These are phyloP conservation scores for Pyricularia sp. DNA, from an alignment of 2,329 filamentous ascomycete species.

Conservation along the genomic window DNA sequence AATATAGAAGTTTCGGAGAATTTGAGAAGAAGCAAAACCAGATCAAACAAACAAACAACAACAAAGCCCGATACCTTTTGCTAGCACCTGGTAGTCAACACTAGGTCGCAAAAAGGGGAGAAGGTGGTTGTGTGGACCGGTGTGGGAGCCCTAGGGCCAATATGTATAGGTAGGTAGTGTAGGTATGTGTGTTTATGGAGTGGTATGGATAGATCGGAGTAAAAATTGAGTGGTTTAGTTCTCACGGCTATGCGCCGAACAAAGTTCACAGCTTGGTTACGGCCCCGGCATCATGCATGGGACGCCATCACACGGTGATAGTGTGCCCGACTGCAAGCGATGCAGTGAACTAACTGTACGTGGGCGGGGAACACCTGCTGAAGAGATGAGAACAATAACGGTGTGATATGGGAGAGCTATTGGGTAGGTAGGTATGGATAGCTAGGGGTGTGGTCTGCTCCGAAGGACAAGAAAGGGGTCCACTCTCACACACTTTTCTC, in stretches of 20 bases:
- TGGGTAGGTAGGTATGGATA: not conserved
- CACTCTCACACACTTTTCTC: not conserved
- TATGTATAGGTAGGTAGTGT: slow-evolving; percentile 3
- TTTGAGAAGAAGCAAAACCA: not conserved
- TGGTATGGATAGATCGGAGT: not conserved
- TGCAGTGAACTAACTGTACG: not conserved
- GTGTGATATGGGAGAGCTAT: not conserved
- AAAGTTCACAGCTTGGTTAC: slow-evolving; percentile 1
- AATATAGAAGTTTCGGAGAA: not conserved
- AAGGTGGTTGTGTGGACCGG: slow-evolving; percentile 3
- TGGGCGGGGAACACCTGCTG: not conserved
- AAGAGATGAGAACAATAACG: not conserved
- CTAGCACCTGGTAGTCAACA: not conserved
- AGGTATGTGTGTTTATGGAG: not conserved
- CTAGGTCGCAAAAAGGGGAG: slow-evolving; percentile 3
- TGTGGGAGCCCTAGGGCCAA: not conserved
- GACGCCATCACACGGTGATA: slow-evolving; percentile 4
- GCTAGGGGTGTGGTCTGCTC: not conserved
- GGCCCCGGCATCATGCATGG: slow-evolving; percentile 5
- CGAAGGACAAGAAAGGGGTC: not conserved
- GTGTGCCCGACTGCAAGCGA: slow-evolving; percentile 1
- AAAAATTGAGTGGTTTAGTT: not conserved
- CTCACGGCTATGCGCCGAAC: not conserved
- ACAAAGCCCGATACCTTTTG: not conserved
- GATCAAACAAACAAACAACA: not conserved